Evolutionary conservation across 352 stramenopile species (phyloP).

Genomic region (Phytophthora podocarpi): DNA sequence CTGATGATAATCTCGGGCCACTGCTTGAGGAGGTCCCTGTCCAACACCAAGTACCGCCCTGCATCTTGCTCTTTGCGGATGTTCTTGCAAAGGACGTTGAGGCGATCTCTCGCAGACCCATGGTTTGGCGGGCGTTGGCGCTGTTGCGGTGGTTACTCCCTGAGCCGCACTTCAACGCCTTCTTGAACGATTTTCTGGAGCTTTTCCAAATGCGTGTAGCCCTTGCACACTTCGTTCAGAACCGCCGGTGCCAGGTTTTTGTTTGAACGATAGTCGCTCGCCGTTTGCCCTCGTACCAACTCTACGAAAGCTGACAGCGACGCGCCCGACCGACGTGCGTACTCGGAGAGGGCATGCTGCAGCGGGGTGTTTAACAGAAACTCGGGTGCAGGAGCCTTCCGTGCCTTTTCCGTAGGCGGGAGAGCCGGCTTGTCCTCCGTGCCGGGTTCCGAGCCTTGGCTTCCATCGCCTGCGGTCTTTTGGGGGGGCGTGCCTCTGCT

Average conservation of each 20-base stretch:
- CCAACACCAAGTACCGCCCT: constrained; percentile 11
- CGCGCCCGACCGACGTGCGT: neutral
- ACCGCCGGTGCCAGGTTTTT: constrained; percentile 5
- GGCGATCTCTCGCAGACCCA: constrained; percentile 1
- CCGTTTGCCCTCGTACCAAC: constrained; percentile 6
- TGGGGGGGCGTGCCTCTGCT: no score
- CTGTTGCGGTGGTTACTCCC: neutral
- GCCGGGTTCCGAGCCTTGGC: no score
- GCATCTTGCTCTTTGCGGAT: constrained; percentile 20
- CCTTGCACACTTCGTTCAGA: constrained; percentile 3
- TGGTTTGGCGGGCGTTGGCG: constrained; percentile 10
- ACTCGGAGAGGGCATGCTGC: constrained; percentile 9
- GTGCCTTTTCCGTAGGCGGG: no score
- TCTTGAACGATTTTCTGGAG: neutral
- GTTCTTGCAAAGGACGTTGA: constrained; percentile 22
- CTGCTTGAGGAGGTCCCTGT: constrained; percentile 15
- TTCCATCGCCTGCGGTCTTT: no score
- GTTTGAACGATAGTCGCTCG: constrained; percentile 12
- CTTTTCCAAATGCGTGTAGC: neutral
- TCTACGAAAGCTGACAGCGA: constrained; percentile 9
- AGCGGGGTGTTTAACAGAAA: constrained; percentile 8
- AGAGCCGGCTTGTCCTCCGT: no score
- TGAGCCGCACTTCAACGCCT: neutral
- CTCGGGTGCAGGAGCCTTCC: no score
- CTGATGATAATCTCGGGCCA: constrained; percentile 18